Conservation (phyloP, 176 grass and related monocot species). For the Tillandsia fasciculata region DNA sequence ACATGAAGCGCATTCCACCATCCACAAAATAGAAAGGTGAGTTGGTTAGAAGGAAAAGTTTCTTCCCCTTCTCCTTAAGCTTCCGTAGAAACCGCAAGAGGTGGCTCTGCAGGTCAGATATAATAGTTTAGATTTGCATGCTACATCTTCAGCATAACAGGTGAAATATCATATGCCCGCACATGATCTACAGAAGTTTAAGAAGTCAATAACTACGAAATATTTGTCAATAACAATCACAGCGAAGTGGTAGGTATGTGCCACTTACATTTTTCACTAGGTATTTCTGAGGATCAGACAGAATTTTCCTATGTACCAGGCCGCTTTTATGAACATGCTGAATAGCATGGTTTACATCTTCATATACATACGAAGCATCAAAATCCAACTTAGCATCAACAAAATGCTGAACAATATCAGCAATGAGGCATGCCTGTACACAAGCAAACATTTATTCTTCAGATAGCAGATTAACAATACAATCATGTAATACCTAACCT, state of each 20-base stretch:
- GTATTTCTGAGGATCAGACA: slow-evolving; percentile 81
- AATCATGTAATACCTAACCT: background rate
- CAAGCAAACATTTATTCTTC: background rate
- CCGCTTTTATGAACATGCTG: slow-evolving; percentile 93
- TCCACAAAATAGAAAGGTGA: slow-evolving; percentile 97
- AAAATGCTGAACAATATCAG: slow-evolving; percentile 93
- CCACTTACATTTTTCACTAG: slow-evolving; percentile 77
- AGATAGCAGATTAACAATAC: background rate
- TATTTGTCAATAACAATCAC: background rate
- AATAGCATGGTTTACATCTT: slow-evolving; percentile 89
- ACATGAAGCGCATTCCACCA: slow-evolving; percentile 87
- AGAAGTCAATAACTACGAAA: background rate
- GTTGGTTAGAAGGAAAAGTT: slow-evolving; percentile 91
- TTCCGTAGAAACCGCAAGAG: slow-evolving; percentile 60
- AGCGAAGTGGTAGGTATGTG: background rate
- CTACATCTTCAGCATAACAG: background rate
- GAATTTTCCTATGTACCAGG: slow-evolving; percentile 71
- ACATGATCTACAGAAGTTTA: background rate
- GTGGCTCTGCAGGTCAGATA: slow-evolving; percentile 42
- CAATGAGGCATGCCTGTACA: slow-evolving; percentile 78
- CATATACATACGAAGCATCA: slow-evolving; percentile 90
- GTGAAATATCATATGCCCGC: background rate
- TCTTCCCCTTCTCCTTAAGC: slow-evolving; percentile 85
- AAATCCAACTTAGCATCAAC: slow-evolving; percentile 88
- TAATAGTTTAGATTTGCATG: background rate